These are phyloP conservation scores for Agroathelia rolfsii DNA, from an alignment of 1,284 basidiomycete species.

Conservation along the genomic window DNA sequence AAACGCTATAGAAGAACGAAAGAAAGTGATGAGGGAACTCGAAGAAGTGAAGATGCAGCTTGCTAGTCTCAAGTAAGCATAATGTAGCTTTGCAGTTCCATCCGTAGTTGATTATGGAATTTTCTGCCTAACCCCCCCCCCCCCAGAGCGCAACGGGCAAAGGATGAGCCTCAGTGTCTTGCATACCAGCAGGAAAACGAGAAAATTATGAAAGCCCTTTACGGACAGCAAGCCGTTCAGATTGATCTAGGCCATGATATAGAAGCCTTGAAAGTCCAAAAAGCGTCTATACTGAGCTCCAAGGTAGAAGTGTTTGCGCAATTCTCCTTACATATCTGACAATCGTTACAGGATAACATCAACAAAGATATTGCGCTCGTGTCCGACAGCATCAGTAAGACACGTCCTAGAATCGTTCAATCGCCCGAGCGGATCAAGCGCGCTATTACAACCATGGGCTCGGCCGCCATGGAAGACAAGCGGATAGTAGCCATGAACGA, in stretches of 20 bases:
- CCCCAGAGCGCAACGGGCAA: conserved; percentile 51
- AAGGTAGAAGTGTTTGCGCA: conserved; percentile 28
- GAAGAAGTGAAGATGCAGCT: conserved; percentile 45
- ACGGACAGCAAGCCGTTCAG: conserved; percentile 60
- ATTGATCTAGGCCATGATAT: conserved; percentile 44
- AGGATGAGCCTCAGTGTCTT: conserved; percentile 64
- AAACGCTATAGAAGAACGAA: conserved; percentile 45
- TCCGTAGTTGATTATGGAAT: not conserved
- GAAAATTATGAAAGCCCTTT: conserved; percentile 50
- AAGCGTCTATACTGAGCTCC: conserved; percentile 42
- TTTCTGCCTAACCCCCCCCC: not conserved
- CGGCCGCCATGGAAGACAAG: conserved; percentile 51
- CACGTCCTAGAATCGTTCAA: conserved; percentile 69
- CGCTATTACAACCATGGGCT: conserved; percentile 65
- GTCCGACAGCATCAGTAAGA: conserved; percentile 49
- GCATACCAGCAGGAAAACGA: conserved; percentile 52
- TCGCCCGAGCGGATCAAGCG: conserved; percentile 80
- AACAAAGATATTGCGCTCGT: conserved; percentile 46
- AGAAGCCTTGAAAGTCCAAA: conserved; percentile 62
- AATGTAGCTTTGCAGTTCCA: no score
- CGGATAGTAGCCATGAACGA: conserved; percentile 51
- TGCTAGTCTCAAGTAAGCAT: conserved; percentile 52
- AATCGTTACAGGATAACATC: conserved; percentile 39
- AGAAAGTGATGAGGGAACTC: conserved; percentile 41
- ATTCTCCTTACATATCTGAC: conserved; percentile 4